Base-by-base conservation (phyloP, 2,329 filamentous ascomycete species). In the Drechslerella dactyloides region DNA sequence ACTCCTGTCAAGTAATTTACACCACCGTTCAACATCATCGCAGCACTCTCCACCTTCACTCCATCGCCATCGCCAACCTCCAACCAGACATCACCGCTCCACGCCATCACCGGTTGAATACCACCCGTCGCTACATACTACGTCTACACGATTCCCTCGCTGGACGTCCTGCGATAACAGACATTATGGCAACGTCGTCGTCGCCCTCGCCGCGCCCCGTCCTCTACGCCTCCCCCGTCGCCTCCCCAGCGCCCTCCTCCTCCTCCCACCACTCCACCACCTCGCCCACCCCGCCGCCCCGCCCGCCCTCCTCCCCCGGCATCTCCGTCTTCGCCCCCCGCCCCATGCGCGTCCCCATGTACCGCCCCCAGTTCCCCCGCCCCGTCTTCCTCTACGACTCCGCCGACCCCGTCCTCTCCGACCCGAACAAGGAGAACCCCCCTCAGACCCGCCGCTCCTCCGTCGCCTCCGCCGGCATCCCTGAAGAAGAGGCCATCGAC, bases 301-400 rank as follows among this genome's bases (percentile, higher is more conserved):
- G 69, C 42, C 69, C 69, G 24, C 69, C 69, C 17, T 73, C 69
- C 46, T 66, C 69, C 40, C 69, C 69, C 46, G 68, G 68, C 7
- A 72, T 72, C 35, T 73, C 69, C 46, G 69, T 73, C 46, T 73
- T 62, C 13, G 69, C 69, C 30, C 69, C 69, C 54, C 61, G 69
- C 23, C 69, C 69, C n/a, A 68, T 73, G 62, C 56, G 69, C 2
- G 44, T 73, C 30, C 69, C 69, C 52, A 63, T 68, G 52, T 73
- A 73, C 62, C 61, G 69, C 37, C 69, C 69, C 30, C 62, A 66
- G 30, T 73, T 73, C 53, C 62, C 69, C 46, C 69, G 69, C 52
- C 69, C 69, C n/a, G 63, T 73, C 57, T 73, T 73, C 62, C 56
- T 73, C 40, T 73, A 66, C 62, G 69, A 73, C 53, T 58, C 69